phyloP scores from a whole-genome alignment of 2,329 filamentous ascomycete genomes.

The Beauveria brongniartii region DNA sequence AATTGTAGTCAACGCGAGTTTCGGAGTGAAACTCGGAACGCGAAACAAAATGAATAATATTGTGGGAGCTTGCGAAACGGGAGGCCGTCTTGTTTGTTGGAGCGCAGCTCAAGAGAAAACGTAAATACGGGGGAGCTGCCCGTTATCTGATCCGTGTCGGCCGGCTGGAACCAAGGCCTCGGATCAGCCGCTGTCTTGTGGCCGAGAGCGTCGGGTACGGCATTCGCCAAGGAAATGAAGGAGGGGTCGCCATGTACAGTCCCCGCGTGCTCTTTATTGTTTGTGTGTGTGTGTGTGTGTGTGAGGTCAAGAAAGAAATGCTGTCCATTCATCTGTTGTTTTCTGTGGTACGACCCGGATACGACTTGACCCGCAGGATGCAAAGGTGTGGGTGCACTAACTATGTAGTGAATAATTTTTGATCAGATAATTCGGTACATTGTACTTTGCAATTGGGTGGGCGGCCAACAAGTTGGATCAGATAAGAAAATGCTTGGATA shows the following conservation, averaged over 20 bases:
- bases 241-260: background rate
- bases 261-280: too few species aligned
- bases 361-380: background rate
- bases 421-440: constrained; percentile 10
- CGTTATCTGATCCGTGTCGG: constrained; percentile 12
- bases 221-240: background rate
- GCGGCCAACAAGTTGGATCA: too few species aligned
- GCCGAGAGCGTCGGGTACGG: background rate
- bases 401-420: background rate
- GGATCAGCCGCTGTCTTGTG: background rate
- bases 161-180: background rate
- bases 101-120: background rate
- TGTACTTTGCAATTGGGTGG: too few species aligned
- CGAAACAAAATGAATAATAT: background rate
- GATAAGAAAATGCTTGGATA: too few species aligned
- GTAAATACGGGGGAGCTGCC: background rate
- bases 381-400: background rate
- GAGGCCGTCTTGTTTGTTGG: background rate
- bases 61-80: background rate
- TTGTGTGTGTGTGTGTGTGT: too few species aligned
- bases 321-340: background rate
- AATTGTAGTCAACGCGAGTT: too few species aligned
- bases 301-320: background rate
- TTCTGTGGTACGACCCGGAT: background rate
- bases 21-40: too few species aligned